Conservation (phyloP, 345 rosid species). For the Iberis pinnata region DNA sequence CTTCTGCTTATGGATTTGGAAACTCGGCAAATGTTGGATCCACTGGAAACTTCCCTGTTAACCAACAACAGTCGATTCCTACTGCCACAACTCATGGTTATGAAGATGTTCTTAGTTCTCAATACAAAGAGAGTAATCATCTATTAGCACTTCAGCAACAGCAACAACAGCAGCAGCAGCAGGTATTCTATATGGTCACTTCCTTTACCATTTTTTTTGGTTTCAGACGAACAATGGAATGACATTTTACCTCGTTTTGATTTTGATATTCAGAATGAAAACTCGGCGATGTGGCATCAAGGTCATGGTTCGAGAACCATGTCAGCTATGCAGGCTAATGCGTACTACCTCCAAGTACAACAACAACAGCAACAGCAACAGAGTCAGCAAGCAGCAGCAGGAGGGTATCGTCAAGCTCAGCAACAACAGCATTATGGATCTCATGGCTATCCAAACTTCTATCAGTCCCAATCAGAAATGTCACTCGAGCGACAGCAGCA, state of each 20-base stretch:
- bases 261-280: slow-evolving; percentile 52
- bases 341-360: slow-evolving; percentile 67
- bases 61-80: slow-evolving; percentile 55
- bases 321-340: slow-evolving; percentile 41
- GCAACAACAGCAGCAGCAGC: slow-evolving; percentile 41
- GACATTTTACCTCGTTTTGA: slow-evolving; percentile 1
- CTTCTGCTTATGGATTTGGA: slow-evolving; percentile 79
- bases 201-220: background rate
- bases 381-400: slow-evolving; percentile 34
- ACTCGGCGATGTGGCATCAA: slow-evolving; percentile 80
- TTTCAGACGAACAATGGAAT: background rate
- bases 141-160: slow-evolving; percentile 57
- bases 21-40: slow-evolving; percentile 49
- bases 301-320: slow-evolving; percentile 73
- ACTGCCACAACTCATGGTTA: slow-evolving; percentile 57
- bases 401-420: slow-evolving; percentile 73
- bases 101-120: slow-evolving; percentile 75
- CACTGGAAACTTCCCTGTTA: slow-evolving; percentile 62
- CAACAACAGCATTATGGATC: slow-evolving; percentile 80
- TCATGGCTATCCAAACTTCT: slow-evolving; percentile 75
- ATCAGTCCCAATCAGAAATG: slow-evolving; percentile 70
- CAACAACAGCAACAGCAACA: slow-evolving; percentile 30
- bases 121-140: slow-evolving; percentile 72
- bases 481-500: slow-evolving; percentile 46
- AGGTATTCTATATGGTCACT: slow-evolving; percentile 15